These are phyloP conservation scores for Phytophthora brassicae DNA, from an alignment of 352 stramenopile species.

Conservation along the genomic window DNA sequence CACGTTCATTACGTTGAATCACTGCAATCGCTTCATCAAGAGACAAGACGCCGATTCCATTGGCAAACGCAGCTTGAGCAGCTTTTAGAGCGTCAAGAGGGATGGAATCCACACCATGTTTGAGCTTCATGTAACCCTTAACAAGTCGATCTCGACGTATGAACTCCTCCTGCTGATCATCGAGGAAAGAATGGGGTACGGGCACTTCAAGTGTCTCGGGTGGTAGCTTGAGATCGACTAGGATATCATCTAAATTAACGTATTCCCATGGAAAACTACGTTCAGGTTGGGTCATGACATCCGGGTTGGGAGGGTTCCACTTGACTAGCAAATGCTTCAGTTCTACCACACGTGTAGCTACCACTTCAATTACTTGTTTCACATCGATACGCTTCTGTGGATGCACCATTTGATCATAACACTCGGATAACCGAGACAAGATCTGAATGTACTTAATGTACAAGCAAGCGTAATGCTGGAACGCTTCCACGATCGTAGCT, in stretches of 20 bases:
- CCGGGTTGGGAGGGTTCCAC: slow-evolving; percentile 93
- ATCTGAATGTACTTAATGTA: slow-evolving; percentile 96
- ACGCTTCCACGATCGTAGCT: slow-evolving; percentile 87
- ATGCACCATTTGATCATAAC: slow-evolving; percentile 94
- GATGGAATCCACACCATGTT: slow-evolving; percentile 76
- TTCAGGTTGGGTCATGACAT: slow-evolving; percentile 76
- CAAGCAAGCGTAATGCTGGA: slow-evolving; percentile 94
- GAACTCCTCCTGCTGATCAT: slow-evolving; percentile 75
- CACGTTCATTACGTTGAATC: slow-evolving; percentile 90
- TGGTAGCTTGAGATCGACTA: slow-evolving; percentile 93
- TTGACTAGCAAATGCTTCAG: slow-evolving; percentile 93
- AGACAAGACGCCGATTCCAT: slow-evolving; percentile 28
- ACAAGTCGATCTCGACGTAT: slow-evolving; percentile 83
- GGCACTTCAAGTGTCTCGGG: slow-evolving; percentile 90
- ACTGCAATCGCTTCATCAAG: slow-evolving; percentile 86
- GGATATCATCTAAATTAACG: slow-evolving; percentile 91
- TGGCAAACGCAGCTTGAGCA: slow-evolving; percentile 27
- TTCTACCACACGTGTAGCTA: slow-evolving; percentile 88
- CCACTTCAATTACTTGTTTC: slow-evolving; percentile 90
- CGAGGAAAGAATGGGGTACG: slow-evolving; percentile 88
- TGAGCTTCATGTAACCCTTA: slow-evolving; percentile 89
- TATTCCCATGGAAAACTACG: slow-evolving; percentile 94
- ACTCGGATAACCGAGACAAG: slow-evolving; percentile 86
- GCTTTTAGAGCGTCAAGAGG: slow-evolving; percentile 49
- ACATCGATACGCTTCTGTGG: slow-evolving; percentile 95